phyloP scores from a whole-genome alignment of 371 early-diverging fungal genomes.

The Zopfochytrium polystomum region DNA sequence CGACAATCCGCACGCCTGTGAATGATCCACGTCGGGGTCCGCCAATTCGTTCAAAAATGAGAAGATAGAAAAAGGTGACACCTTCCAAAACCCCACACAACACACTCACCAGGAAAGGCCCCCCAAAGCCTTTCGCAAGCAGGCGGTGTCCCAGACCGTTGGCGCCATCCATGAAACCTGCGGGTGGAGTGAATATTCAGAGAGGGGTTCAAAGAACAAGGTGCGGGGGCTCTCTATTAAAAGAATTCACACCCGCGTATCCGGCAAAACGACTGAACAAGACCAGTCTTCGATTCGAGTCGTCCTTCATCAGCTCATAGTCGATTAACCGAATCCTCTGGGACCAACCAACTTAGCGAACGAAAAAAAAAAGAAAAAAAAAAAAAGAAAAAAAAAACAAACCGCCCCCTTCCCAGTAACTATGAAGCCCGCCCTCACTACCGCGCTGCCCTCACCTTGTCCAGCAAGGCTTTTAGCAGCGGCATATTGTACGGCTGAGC shows the following conservation, averaged over 20 bases:
- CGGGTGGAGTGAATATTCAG: neutral
- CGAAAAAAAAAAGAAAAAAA: too few species aligned
- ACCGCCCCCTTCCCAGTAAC: neutral
- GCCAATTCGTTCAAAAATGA: too few species aligned
- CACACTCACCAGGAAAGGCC: constrained; percentile 90
- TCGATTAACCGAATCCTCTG: constrained; percentile 88
- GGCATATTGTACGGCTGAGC: constrained; percentile 92
- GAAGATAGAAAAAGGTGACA: too few species aligned
- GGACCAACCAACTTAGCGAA: neutral
- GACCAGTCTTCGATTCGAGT: constrained; percentile 74
- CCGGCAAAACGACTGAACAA: constrained; percentile 93
- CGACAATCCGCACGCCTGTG: constrained; percentile 51
- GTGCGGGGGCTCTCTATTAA: neutral
- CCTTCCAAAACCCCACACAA: too few species aligned
- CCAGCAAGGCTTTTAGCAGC: constrained; percentile 78
- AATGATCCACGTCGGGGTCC: neutral
- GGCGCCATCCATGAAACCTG: constrained; percentile 84
- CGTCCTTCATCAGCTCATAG: constrained; percentile 90
- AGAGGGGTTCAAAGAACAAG: neutral
- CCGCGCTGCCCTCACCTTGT: constrained; percentile 60
- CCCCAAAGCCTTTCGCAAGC: constrained; percentile 86
- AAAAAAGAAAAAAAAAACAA: constrained; percentile 16
- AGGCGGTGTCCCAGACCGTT: constrained; percentile 91
- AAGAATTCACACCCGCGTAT: constrained; percentile 71
- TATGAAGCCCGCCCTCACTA: neutral